phyloP scores from a whole-genome alignment of 345 rosid species.

The Lagerstroemia speciosa region DNA sequence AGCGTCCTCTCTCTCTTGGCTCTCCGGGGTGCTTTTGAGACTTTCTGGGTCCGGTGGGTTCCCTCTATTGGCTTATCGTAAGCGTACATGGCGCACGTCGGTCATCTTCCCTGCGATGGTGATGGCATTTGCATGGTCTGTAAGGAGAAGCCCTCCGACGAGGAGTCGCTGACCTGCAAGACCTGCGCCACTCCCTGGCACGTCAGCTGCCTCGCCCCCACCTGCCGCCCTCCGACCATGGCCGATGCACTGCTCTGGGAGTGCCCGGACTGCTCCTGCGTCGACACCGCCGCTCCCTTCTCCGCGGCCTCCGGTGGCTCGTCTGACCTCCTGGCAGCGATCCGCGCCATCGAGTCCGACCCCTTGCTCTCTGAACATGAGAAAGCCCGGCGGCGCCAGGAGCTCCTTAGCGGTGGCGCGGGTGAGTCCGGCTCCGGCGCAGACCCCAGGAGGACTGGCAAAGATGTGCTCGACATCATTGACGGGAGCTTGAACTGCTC shows the following conservation, averaged over 20 bases:
- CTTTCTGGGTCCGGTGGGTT: too few species aligned
- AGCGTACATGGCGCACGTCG: slow-evolving; percentile 28
- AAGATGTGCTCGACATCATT: slow-evolving; percentile 27
- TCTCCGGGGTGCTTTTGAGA: neutral
- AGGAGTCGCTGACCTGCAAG: slow-evolving; percentile 43
- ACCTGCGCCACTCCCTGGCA: slow-evolving; percentile 77
- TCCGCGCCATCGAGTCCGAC: slow-evolving; percentile 47
- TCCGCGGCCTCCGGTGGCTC: slow-evolving; percentile 22
- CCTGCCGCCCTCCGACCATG: slow-evolving; percentile 30
- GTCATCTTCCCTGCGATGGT: slow-evolving; percentile 58
- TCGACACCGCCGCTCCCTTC: neutral
- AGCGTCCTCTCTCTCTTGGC: neutral
- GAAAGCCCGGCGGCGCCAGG: slow-evolving; percentile 50
- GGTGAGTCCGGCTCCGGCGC: slow-evolving; percentile 7
- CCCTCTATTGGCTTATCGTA: slow-evolving; percentile 8
- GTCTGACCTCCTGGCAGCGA: slow-evolving; percentile 39
- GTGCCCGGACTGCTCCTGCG: slow-evolving; percentile 58
- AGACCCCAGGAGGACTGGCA: slow-evolving; percentile 14
- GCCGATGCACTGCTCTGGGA: slow-evolving; percentile 41
- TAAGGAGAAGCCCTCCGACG: slow-evolving; percentile 26
- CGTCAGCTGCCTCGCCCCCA: slow-evolving; percentile 36
- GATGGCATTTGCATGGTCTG: slow-evolving; percentile 68
- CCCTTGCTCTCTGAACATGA: slow-evolving; percentile 31
- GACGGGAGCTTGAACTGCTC: slow-evolving; percentile 37
- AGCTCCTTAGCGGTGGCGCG: slow-evolving; percentile 35